Evolutionary conservation across 164 flowering plant species (phyloP).

Genomic region (Dillenia turbinata): DNA sequence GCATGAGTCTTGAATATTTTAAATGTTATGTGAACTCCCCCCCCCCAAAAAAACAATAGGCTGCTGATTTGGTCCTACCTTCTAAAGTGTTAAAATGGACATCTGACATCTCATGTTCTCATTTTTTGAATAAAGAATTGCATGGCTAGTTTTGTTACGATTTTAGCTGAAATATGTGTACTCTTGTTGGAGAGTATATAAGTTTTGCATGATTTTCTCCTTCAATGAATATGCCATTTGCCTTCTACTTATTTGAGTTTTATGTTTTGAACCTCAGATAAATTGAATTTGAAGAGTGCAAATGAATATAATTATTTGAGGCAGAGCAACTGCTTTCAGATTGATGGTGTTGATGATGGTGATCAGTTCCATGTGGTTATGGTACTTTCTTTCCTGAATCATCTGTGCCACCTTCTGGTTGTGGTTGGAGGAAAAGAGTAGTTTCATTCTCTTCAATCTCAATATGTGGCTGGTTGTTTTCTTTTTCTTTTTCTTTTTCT

Average conservation of each 20-base stretch:
- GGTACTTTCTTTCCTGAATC: slow-evolving; percentile 34
- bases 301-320: slow-evolving; percentile 82
- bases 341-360: slow-evolving; percentile 86
- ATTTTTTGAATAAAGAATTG: no score
- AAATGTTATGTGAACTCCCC: no score
- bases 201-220: no score
- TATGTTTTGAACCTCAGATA: slow-evolving; percentile 46
- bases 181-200: no score
- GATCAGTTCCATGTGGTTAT: slow-evolving; percentile 62
- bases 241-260: neutral
- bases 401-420: neutral
- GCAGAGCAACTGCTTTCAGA: slow-evolving; percentile 75
- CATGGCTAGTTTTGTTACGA: no score
- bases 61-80: no score
- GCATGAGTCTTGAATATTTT: no score
- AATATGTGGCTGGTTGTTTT: neutral
- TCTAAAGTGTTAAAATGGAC: no score
- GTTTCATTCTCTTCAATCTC: neutral
- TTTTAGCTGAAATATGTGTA: no score
- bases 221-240: neutral
- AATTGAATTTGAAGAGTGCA: slow-evolving; percentile 62
- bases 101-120: no score
- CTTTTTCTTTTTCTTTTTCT: neutral
- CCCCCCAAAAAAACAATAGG: no score
- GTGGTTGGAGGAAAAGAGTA: no score